These are phyloP conservation scores for Leccinum arenicola DNA, from an alignment of 768 basidiomycete species.

Conservation along the genomic window DNA sequence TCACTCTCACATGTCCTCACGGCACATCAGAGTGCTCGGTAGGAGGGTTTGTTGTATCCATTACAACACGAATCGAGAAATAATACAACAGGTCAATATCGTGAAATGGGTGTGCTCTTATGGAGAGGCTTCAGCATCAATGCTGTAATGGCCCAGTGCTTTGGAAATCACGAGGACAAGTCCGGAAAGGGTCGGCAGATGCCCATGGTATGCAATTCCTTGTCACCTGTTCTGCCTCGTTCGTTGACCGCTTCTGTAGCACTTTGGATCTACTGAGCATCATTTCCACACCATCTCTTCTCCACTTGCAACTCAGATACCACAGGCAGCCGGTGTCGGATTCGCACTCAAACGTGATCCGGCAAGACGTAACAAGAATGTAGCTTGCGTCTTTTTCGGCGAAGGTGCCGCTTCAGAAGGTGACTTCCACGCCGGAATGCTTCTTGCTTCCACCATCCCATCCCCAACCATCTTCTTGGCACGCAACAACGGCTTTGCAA, in stretches of 20 bases:
- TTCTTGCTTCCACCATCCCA: conserved; percentile 74
- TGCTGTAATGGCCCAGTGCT: conserved; percentile 87
- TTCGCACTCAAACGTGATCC: conserved; percentile 85
- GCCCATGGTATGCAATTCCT: conserved; percentile 67
- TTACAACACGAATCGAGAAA: background rate
- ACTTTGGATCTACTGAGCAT: conserved; percentile 79
- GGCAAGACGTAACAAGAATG: conserved; percentile 59
- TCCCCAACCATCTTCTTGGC: conserved; percentile 73
- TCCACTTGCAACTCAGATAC: conserved; percentile 90
- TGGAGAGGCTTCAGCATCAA: conserved; percentile 84
- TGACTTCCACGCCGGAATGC: conserved; percentile 91
- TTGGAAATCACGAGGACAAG: conserved; percentile 79
- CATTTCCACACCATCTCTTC: conserved; percentile 96
- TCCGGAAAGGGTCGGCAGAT: conserved; percentile 88
- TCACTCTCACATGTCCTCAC: conserved; percentile 9
- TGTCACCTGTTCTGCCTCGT: background rate
- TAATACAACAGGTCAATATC: conserved; percentile 70
- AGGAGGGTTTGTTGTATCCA: conserved; percentile 9
- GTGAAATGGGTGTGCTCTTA: conserved; percentile 86
- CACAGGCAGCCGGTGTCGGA: conserved; percentile 90
- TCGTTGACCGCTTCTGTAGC: conserved; percentile 42
- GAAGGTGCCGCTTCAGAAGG: conserved; percentile 95
- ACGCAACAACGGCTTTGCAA: conserved; percentile 90
- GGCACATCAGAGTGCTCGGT: conserved; percentile 65
- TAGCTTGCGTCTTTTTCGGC: conserved; percentile 89